Conservation (phyloP, 441 rosid species). For the Aleurites moluccanus region DNA sequence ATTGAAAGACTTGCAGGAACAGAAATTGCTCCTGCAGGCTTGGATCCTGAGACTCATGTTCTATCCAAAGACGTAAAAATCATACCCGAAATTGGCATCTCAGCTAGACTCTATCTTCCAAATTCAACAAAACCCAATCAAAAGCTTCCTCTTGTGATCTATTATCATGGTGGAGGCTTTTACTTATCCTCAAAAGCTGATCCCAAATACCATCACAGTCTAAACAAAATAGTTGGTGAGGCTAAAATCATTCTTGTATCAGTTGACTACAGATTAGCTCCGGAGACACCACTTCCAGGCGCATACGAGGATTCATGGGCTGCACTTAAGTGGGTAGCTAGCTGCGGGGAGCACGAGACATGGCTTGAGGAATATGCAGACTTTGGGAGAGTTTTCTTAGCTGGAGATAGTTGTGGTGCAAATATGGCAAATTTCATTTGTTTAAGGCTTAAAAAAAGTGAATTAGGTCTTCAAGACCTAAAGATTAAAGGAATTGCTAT, state of each 20-base stretch:
- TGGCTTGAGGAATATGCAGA: slow-evolving; percentile 58
- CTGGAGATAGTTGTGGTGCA: slow-evolving; percentile 73
- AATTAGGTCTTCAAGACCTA: neutral
- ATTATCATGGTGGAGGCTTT: slow-evolving; percentile 79
- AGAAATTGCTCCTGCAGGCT: slow-evolving; percentile 52
- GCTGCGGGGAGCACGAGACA: slow-evolving; percentile 32
- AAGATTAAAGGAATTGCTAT: slow-evolving; percentile 22
- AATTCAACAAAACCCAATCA: slow-evolving; percentile 17
- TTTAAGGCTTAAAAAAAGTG: neutral
- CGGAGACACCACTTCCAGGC: slow-evolving; percentile 66
- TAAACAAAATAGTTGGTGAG: slow-evolving; percentile 54
- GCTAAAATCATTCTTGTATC: slow-evolving; percentile 60
- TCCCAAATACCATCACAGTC: slow-evolving; percentile 57
- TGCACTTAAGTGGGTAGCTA: slow-evolving; percentile 49
- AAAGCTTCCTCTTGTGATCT: slow-evolving; percentile 65
- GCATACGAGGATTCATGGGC: slow-evolving; percentile 75
- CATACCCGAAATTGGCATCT: slow-evolving; percentile 35
- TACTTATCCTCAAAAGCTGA: slow-evolving; percentile 47
- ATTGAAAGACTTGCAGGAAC: slow-evolving; percentile 59
- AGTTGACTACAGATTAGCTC: slow-evolving; percentile 63
- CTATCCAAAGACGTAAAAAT: slow-evolving; percentile 62
- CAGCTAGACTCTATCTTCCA: slow-evolving; percentile 65
- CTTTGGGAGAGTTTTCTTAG: slow-evolving; percentile 45
- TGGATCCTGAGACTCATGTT: slow-evolving; percentile 53
- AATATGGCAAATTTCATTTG: slow-evolving; percentile 19